A percentile compares a stretch with the other conserved stretches of the same genome.
phyloP scores from a whole-genome alignment of 371 early-diverging fungal species.

The Actinomortierella wolfii region DNA sequence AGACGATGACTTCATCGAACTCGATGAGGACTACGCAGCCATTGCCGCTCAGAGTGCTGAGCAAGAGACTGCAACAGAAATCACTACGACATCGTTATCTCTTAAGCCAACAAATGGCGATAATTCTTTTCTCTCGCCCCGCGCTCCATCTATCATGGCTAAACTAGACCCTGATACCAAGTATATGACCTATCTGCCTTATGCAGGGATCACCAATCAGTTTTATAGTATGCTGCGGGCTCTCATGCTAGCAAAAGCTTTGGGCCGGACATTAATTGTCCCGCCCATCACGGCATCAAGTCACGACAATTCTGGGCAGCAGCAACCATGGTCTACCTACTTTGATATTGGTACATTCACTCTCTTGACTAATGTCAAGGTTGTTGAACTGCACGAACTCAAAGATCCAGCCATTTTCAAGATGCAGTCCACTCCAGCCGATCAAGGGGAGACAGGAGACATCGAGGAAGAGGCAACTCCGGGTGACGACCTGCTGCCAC shows the following conservation, averaged over 20 bases:
- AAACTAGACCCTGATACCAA: neutral
- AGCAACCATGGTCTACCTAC: slow-evolving; percentile 32
- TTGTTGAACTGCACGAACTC: slow-evolving; percentile 19
- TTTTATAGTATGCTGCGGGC: slow-evolving; percentile 35
- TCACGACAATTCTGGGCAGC: slow-evolving; percentile 8
- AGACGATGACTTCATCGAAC: slow-evolving; percentile 26
- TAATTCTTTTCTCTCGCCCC: neutral
- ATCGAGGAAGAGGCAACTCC: too few relatives aligned
- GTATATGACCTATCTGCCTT: slow-evolving; percentile 30
- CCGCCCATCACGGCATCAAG: slow-evolving; percentile 24
- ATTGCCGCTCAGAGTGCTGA: too few relatives aligned
- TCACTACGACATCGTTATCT: too few relatives aligned
- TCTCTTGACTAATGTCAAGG: slow-evolving; percentile 23
- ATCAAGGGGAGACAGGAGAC: too few relatives aligned
- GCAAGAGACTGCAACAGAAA: too few relatives aligned
- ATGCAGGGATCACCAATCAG: slow-evolving; percentile 19
- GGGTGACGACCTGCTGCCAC: neutral
- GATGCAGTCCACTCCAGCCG: too few relatives aligned
- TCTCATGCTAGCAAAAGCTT: slow-evolving; percentile 21
- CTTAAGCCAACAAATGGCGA: too few relatives aligned
- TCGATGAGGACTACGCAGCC: slow-evolving; percentile 19
- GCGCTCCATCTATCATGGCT: neutral
- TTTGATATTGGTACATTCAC: slow-evolving; percentile 28
- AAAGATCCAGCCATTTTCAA: neutral
- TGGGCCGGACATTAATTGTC: slow-evolving; percentile 30